Conservation (phyloP, 306 rosid genomes). For the Cucurbita pepo region DNA sequence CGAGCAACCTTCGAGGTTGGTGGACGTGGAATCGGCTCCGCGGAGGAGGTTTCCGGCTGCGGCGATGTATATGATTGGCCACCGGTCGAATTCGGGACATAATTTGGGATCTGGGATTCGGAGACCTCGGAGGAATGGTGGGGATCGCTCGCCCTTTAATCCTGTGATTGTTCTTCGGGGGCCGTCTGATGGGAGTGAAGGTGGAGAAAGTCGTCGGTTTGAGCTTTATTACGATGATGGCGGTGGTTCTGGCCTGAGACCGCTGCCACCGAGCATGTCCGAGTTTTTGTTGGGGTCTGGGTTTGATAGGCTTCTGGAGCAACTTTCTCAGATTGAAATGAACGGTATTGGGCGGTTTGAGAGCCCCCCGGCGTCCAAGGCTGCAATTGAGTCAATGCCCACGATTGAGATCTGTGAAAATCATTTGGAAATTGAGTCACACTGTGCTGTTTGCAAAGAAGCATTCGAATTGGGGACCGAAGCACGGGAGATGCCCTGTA, state of each 20-base stretch:
- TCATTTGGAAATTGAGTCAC: conserved; percentile 30
- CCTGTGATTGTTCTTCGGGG: conserved; percentile 70
- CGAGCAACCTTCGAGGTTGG: conserved; percentile 17
- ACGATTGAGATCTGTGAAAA: conserved; percentile 30
- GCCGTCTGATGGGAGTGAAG: conserved; percentile 9
- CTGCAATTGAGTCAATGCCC: conserved; percentile 62
- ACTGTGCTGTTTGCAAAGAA: conserved; percentile 75
- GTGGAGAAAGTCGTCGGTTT: conserved; percentile 40
- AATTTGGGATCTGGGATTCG: conserved; percentile 21
- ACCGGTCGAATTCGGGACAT: conserved; percentile 16
- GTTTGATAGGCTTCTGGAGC: conserved; percentile 61
- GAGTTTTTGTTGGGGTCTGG: conserved; percentile 73
- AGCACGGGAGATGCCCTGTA: conserved; percentile 76
- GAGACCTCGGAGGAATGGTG: conserved; percentile 37
- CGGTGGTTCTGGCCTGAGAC: conserved; percentile 55
- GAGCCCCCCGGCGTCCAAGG: conserved; percentile 59
- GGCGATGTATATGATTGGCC: conserved; percentile 58
- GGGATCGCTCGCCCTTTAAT: conserved; percentile 50
- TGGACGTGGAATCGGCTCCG: conserved; percentile 18
- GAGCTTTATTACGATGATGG: conserved; percentile 70
- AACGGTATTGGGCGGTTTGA: conserved; percentile 45
- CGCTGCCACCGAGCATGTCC: conserved; percentile 66
- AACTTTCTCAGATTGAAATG: conserved; percentile 56
- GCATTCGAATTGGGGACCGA: conserved; percentile 32
- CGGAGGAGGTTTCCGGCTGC: conserved; percentile 33